Evolutionary conservation across 768 basidiomycete genomes (phyloP).

Genomic region (Boletus tylopilopsis): DNA sequence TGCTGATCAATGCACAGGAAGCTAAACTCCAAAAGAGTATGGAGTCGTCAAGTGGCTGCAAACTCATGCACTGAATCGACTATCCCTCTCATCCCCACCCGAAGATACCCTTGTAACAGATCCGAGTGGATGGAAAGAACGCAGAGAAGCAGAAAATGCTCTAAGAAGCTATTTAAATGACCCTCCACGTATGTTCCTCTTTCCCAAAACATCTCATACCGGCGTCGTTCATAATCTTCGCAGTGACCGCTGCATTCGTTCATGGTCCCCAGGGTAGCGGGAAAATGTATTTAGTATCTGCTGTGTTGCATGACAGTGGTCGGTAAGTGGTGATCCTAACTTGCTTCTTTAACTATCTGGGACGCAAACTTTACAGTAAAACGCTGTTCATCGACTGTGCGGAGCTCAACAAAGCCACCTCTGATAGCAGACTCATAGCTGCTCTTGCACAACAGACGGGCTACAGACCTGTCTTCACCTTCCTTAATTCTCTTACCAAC

Average conservation of each 20-base stretch:
- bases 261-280: constrained; percentile 86
- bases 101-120: constrained; percentile 15
- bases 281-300: constrained; percentile 57
- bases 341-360: neutral
- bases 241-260: constrained; percentile 73
- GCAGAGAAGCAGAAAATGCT: constrained; percentile 67
- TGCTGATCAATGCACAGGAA: neutral
- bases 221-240: constrained; percentile 6
- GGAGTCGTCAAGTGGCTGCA: constrained; percentile 74
- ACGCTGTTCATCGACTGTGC: constrained; percentile 81
- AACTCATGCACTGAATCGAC: constrained; percentile 53
- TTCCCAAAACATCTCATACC: neutral
- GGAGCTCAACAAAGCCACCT: constrained; percentile 61
- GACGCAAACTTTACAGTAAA: constrained; percentile 42
- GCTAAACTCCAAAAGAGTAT: constrained; percentile 48
- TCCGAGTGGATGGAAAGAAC: constrained; percentile 76
- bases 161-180: constrained; percentile 74
- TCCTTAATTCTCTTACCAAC: constrained; percentile 74
- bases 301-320: constrained; percentile 48
- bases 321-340: constrained; percentile 36
- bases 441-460: constrained; percentile 80
- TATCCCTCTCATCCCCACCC: constrained; percentile 28
- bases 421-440: constrained; percentile 65
- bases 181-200: constrained; percentile 53
- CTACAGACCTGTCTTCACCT: constrained; percentile 85